Conservation (phyloP, 164 flowering plant species). For the Vitis labrusca region DNA sequence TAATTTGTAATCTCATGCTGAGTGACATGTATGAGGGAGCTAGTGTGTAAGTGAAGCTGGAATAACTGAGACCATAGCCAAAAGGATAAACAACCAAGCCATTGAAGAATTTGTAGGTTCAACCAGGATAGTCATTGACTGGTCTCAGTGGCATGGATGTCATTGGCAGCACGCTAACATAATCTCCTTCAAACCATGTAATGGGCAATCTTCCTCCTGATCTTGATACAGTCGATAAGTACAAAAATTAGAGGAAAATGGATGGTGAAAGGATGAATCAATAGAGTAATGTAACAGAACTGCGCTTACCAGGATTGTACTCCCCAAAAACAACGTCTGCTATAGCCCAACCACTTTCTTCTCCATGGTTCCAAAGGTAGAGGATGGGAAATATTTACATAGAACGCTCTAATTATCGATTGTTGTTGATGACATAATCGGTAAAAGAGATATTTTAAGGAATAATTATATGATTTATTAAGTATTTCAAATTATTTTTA, state of each 20-base stretch:
- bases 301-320: no score
- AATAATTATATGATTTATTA: no score
- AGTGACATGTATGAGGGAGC: constrained; percentile 8
- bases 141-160: constrained; percentile 46
- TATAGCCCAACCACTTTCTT: no score
- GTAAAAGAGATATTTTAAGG: no score
- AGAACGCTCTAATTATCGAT: no score
- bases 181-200: constrained; percentile 36
- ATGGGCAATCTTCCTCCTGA: constrained; percentile 45
- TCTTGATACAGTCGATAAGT: background rate
- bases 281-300: no score
- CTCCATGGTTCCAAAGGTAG: no score
- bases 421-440: rapidly evolving
- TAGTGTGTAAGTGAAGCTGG: constrained; percentile 22
- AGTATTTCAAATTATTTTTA: no score
- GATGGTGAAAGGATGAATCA: no score
- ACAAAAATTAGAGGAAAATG: no score
- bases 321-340: no score
- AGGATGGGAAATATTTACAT: no score
- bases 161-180: constrained; percentile 32
- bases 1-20: background rate
- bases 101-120: constrained; percentile 46
- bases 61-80: constrained; percentile 46
- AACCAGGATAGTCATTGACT: constrained; percentile 35
- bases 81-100: constrained; percentile 37